These are phyloP conservation scores for Agastache rugosa DNA, from an alignment of 257 asterid species.

Conservation along the genomic window DNA sequence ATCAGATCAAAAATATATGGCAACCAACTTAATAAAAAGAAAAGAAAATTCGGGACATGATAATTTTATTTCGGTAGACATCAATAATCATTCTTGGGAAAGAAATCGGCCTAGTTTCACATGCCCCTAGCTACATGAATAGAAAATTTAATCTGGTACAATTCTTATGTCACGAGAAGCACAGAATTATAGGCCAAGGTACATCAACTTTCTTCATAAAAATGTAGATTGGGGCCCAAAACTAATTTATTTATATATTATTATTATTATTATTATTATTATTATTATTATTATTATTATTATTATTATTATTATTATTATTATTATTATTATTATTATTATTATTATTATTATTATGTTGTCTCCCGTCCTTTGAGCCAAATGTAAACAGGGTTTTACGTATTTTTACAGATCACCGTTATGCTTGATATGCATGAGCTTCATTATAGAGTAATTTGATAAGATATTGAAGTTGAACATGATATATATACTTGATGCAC, in stretches of 20 bases:
- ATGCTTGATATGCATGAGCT: no score
- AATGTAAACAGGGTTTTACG: no score
- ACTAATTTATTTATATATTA: not conserved
- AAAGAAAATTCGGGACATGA: not conserved
- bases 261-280: not conserved
- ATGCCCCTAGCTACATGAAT: not conserved
- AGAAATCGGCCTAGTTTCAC: slow-evolving; percentile 16
- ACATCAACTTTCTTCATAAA: not conserved
- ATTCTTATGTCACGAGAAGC: not conserved
- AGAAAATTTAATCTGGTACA: not conserved
- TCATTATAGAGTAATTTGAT: no score
- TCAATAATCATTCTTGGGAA: not conserved
- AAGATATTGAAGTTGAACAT: no score
- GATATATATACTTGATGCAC: no score
- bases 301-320: no score
- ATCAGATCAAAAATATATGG: not conserved
- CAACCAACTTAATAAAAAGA: not conserved
- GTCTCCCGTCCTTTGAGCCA: no score
- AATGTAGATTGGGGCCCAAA: slow-evolving; percentile 3
- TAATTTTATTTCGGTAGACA: not conserved
- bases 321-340: no score
- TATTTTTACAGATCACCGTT: no score
- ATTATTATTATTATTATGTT: no score
- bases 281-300: no score
- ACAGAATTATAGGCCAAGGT: slow-evolving; percentile 18